Evolutionary conservation across 108 stramenopile genomes (phyloP), one percentile per base, ranked within the genome.

Genomic region (Discostella pseudostelligera): DNA sequence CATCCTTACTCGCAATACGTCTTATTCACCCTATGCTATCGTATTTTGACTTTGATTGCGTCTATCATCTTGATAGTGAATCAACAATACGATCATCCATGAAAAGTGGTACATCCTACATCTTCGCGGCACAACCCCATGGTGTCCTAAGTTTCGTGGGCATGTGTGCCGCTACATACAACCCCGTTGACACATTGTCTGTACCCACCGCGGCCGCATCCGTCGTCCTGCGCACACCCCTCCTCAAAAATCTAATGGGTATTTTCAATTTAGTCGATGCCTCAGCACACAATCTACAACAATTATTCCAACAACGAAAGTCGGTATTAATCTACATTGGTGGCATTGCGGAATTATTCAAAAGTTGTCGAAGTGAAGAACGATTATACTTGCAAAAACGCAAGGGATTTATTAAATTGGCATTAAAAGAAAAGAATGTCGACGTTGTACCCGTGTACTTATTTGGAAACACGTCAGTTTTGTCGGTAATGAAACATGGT

Each of bases 291-390:
- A 74, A 28, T 43, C 46, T 90, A 11, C 32, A 39, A 14, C 39
- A 49, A 56, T 69, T 62, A 8, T 59, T 90, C 17, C 53, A 81
- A 29, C 66, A 48, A 10, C 25, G 69, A 40, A 77, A 80, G 3
- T 74, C 69, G 21, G 44, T 84, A 7, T 81, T 86, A 29, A 65
- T 94, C 19, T 92, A 87, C 60, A 72, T 87, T 40, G 93, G 93
- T 28, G 93, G 90, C 9, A 89, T 92, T 45, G 90, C 88, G n/a
- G 93, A 94, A 65, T 72, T 94, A 29, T 94, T 94, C 72, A 82
- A 88, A 28, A 76, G 59, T 36, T 76, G 86, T 46, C 56, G 76
- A 4, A 61, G 59, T 16, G 75, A 87, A 40, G 93, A 92, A 46
- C 64, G 81, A 13, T 39, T 92, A 13, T 84, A 82, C 47, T 32